Evolutionary conservation across 441 rosid genomes (phyloP).

Genomic region (Raphanus hybrid): DNA sequence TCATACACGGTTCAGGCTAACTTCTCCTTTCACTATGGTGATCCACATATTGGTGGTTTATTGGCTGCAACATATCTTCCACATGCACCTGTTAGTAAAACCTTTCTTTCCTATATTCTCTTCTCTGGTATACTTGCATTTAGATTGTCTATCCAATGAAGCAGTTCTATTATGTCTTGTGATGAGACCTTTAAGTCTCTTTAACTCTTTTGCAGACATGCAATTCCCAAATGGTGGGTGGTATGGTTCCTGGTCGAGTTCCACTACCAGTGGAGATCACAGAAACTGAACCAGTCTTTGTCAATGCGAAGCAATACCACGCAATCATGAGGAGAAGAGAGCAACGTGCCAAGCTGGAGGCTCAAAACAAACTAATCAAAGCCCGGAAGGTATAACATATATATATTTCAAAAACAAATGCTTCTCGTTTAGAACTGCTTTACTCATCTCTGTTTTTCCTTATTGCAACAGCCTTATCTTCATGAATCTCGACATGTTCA

Average conservation of each 20-base stretch:
- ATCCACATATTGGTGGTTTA: slow-evolving; percentile 57
- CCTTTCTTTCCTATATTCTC: background rate
- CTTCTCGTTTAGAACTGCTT: background rate
- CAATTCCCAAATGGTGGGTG: slow-evolving; percentile 58
- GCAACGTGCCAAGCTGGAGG: slow-evolving; percentile 86
- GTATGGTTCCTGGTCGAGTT: slow-evolving; percentile 64
- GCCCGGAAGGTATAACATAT: slow-evolving; percentile 57
- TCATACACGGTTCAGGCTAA: slow-evolving; percentile 50
- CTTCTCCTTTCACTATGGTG: slow-evolving; percentile 55
- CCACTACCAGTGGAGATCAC: slow-evolving; percentile 65
- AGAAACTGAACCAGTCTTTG: slow-evolving; percentile 67
- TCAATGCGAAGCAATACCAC: slow-evolving; percentile 81
- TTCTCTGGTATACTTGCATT: slow-evolving; percentile 2
- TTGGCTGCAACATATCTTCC: slow-evolving; percentile 54
- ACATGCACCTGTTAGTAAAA: slow-evolving; percentile 51
- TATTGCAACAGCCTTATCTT: slow-evolving; percentile 67
- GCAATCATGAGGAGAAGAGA: slow-evolving; percentile 86
- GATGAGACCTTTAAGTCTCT: background rate
- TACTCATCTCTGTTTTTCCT: slow-evolving; percentile 28
- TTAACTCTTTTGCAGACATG: slow-evolving; percentile 48
- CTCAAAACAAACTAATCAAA: slow-evolving; percentile 70
- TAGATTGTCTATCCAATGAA: too few relatives aligned
- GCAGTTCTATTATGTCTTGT: too few relatives aligned
- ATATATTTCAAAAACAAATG: background rate
- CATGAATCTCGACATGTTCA: slow-evolving; percentile 90